Evolutionary conservation across 345 rosid species (phyloP).

Genomic region (Hibiscus mutabilis): DNA sequence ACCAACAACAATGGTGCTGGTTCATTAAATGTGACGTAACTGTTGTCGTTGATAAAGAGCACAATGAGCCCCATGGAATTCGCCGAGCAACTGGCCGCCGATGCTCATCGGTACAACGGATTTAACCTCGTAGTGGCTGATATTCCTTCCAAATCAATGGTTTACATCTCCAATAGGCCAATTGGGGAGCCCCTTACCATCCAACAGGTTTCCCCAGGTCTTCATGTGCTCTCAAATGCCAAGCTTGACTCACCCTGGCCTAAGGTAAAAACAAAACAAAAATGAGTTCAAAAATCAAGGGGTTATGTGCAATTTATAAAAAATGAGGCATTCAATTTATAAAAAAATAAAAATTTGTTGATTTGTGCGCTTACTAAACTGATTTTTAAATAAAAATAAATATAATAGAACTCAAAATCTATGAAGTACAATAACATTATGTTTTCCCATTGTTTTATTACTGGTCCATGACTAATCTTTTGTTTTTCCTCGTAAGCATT

Average conservation of each 20-base stretch:
- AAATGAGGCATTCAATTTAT: no score
- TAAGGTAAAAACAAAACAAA: conserved; percentile 22
- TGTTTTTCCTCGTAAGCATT: no score
- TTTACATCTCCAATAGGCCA: conserved; percentile 47
- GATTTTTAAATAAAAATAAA: no score
- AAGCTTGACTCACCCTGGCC: conserved; percentile 54
- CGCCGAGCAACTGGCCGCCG: conserved; percentile 36
- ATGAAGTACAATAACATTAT: no score
- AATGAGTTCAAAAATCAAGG: no score
- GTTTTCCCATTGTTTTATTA: no score
- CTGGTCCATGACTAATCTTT: no score
- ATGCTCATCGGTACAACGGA: conserved; percentile 53
- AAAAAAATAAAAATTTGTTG: no score
- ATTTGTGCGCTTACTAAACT: no score
- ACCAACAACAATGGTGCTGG: neutral
- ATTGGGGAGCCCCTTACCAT: conserved; percentile 28
- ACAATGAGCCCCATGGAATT: conserved; percentile 44
- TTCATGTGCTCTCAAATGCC: conserved; percentile 57
- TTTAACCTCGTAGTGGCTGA: conserved; percentile 60
- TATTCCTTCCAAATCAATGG: conserved; percentile 45
- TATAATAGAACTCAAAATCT: no score
- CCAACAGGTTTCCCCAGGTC: conserved; percentile 54
- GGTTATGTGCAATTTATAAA: no score
- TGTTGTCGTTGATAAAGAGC: conserved; percentile 26
- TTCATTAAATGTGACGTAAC: neutral